Conservation (phyloP, 306 rosid species). For the Medicago lupulina region DNA sequence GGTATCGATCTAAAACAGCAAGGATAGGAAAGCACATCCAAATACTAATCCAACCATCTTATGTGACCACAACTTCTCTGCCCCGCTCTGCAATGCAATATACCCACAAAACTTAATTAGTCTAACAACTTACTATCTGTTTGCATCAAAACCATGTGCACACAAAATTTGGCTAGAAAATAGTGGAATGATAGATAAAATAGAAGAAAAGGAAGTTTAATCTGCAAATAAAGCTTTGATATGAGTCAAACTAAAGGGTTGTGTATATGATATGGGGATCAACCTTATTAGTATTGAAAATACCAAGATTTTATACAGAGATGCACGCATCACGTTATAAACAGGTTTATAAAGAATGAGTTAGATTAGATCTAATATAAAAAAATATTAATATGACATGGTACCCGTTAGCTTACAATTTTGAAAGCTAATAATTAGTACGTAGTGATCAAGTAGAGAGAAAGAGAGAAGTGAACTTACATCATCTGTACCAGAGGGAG, state of each 20-base stretch:
- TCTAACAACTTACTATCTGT: not conserved
- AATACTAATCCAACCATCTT: conserved; percentile 62
- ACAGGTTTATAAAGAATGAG: too few relatives aligned
- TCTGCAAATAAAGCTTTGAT: too few relatives aligned
- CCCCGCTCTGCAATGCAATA: conserved; percentile 75
- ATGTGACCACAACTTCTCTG: conserved; percentile 59
- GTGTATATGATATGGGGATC: too few relatives aligned
- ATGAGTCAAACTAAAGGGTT: too few relatives aligned
- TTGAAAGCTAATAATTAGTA: too few relatives aligned
- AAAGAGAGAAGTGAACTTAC: conserved; percentile 38
- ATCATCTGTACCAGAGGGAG: conserved; percentile 46
- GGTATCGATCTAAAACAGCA: conserved; percentile 57
- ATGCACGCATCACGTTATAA: too few relatives aligned
- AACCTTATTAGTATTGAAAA: too few relatives aligned
- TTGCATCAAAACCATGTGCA: not conserved
- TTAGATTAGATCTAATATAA: too few relatives aligned
- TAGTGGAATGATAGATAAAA: not conserved
- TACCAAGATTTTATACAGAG: too few relatives aligned
- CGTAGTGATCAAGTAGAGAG: too few relatives aligned
- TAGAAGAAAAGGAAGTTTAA: not conserved
- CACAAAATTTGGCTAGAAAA: not conserved
- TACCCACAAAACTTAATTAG: conserved; percentile 12
- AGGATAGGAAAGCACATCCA: conserved; percentile 57
- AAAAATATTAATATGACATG: too few relatives aligned
- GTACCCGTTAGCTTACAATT: too few relatives aligned